phyloP scores from a whole-genome alignment of 179 eudicot species.

The Beta macrorhiza region DNA sequence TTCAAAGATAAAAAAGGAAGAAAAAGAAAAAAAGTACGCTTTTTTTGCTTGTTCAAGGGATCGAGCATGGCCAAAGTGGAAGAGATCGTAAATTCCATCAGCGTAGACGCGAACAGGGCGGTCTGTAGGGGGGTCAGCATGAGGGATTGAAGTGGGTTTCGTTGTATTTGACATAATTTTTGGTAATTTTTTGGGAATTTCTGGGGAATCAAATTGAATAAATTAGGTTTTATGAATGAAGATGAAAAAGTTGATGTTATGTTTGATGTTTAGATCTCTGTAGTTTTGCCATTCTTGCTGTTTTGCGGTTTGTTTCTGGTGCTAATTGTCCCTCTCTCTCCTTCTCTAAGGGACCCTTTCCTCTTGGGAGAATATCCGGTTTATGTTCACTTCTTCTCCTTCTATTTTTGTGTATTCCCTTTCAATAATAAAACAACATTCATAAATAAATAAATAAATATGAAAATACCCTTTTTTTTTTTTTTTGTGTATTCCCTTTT shows the following conservation, averaged over 20 bases:
- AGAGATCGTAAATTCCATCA: constrained; percentile 95
- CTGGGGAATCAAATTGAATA: too few relatives aligned
- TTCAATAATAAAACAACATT: too few relatives aligned
- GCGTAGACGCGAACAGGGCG: constrained; percentile 91
- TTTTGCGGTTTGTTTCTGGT: background rate
- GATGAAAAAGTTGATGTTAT: background rate
- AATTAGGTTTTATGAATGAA: background rate
- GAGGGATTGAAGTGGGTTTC: constrained; percentile 12
- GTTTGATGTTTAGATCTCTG: background rate
- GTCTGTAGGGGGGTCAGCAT: constrained; percentile 52
- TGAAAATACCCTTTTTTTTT: too few relatives aligned
- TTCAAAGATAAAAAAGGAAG: background rate
- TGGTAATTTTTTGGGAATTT: background rate
- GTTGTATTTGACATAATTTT: constrained; percentile 17
- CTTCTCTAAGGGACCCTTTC: background rate
- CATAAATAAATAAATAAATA: too few relatives aligned
- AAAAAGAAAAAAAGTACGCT: constrained; percentile 36
- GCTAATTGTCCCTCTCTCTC: background rate
- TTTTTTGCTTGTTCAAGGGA: constrained; percentile 97
- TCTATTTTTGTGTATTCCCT: background rate
- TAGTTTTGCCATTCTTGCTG: background rate
- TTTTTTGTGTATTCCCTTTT: too few relatives aligned
- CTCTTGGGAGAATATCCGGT: constrained; percentile 16
- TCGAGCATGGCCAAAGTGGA: constrained; percentile 93
- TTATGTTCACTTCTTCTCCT: constrained; percentile 20